Percentiles rank a stretch among this genome's conserved stretches.
Conservation (phyloP, 139 green algal species). For the Asterochloris sp. region DNA sequence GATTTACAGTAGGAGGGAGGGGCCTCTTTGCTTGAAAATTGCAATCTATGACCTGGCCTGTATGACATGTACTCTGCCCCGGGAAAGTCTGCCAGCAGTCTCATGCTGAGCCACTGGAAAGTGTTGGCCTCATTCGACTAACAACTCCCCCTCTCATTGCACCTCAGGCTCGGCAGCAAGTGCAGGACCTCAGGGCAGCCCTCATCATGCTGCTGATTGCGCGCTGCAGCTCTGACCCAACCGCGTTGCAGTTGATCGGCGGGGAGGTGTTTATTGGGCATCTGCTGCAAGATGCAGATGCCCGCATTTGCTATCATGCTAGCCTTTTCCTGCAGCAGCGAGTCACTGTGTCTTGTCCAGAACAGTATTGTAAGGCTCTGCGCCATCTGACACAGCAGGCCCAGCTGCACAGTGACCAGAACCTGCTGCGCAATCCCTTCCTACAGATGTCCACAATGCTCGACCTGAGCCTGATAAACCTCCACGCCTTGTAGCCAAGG, state of each 20-base stretch:
- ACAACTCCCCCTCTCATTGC: neutral
- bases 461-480: slow-evolving; percentile 20
- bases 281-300: slow-evolving; percentile 29
- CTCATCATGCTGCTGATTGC: slow-evolving; percentile 47
- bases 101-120: too few species aligned
- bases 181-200: slow-evolving; percentile 35
- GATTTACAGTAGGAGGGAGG: too few species aligned
- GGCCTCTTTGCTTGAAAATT: too few species aligned
- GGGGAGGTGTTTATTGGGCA: slow-evolving; percentile 24
- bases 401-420: slow-evolving; percentile 61
- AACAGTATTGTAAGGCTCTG: slow-evolving; percentile 57
- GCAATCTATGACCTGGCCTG: too few species aligned
- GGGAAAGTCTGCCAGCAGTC: too few species aligned
- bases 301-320: slow-evolving; percentile 26
- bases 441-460: slow-evolving; percentile 53
- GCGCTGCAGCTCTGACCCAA: slow-evolving; percentile 21
- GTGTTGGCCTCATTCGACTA: too few species aligned
- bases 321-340: slow-evolving; percentile 36
- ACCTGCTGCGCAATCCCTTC: slow-evolving; percentile 65
- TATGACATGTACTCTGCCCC: too few species aligned
- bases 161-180: slow-evolving; percentile 14
- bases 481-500: neutral
- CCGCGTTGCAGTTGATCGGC: slow-evolving; percentile 15
- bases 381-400: slow-evolving; percentile 53
- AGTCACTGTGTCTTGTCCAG: slow-evolving; percentile 9